Percentiles rank a stretch among this genome's conserved stretches.
phyloP scores from a whole-genome alignment of 352 stramenopile species.

The Phytophthora aleatoria region DNA sequence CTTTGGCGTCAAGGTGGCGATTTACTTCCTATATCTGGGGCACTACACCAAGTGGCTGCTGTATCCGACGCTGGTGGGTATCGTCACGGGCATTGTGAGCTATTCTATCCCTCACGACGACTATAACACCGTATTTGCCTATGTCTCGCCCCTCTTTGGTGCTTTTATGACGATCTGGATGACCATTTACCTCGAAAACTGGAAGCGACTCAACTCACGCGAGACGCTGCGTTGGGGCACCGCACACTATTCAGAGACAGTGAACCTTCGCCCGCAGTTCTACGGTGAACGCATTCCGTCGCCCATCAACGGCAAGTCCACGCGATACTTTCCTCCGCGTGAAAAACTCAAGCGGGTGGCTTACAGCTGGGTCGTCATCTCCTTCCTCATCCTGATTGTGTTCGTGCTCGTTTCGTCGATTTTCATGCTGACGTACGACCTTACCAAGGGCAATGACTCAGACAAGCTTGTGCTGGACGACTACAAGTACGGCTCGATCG shows the following conservation, averaged over 20 bases:
- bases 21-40: conserved; percentile 98
- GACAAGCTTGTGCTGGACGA: conserved; percentile 63
- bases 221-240: conserved; percentile 89
- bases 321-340: conserved; percentile 65
- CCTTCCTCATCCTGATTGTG: conserved; percentile 77
- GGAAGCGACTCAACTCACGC: conserved; percentile 84
- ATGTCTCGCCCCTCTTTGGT: conserved; percentile 77
- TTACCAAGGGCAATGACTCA: conserved; percentile 66
- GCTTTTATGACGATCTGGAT: conserved; percentile 92
- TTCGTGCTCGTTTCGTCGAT: conserved; percentile 75
- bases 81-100: conserved; percentile 87
- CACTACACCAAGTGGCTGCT: conserved; percentile 96
- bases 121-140: conserved; percentile 72
- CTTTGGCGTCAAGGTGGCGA: conserved; percentile 92
- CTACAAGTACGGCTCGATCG: conserved; percentile 71
- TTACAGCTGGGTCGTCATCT: conserved; percentile 82
- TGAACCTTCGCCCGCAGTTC: conserved; percentile 77
- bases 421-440: conserved; percentile 79
- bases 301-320: conserved; percentile 72
- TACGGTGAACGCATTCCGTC: conserved; percentile 76
- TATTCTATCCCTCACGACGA: conserved; percentile 48
- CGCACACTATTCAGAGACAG: conserved; percentile 66
- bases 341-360: conserved; percentile 77
- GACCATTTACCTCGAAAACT: conserved; percentile 90
- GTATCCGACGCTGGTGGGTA: conserved; percentile 92